Evolutionary conservation across 140 eudicot genomes (phyloP), one percentile per base, ranked within the genome.

Genomic region (Senecio squalidus): DNA sequence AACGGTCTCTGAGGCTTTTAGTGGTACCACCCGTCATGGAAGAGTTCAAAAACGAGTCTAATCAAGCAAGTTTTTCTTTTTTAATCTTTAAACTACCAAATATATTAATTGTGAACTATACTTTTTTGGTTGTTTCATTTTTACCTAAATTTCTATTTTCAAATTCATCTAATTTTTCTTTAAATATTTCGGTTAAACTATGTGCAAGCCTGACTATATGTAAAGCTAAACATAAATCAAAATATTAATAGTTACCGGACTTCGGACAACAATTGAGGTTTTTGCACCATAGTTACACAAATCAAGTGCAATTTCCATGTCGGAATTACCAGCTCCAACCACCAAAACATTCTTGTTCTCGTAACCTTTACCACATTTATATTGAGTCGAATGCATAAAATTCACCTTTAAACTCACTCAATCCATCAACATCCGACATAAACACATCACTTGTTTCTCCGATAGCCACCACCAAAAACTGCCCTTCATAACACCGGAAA

Each of bases 271-370:
- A 23, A 91, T 80, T 60, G 98, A 86, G 40, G 91, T 73, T 18
- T 76, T 72, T 0, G 85, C 94, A 36, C 90, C 88, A 54, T 74
- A 27, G 34, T 43, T 64, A 0, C 78, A 64, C 2, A 91, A 51
- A 74, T 86, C 98, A 49, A 78, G 62, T 1, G 94, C 91, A 61
- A 91, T 86, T 55, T 91, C 98, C 95, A 81, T 83, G 5, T 94
- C 98, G 6, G 98, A 91, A 68, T 91, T 91, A 10, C 98, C 98
- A 22, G 79, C 64, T 24, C 98, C 98, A 41, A 91, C 91, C 10
- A 91, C 96, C 84, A 91, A 70, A 45, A 91, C 98, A 48, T 48
- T 71, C 23, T 78, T 76, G 0, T 59, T 64, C 8, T 51, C 31
- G 41, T 53, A 90, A 45, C 17, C 54, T 22, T 68, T 58, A 0